phyloP scores from a whole-genome alignment of 2,329 filamentous ascomycete species.

The Clarireedia homoeocarpa region DNA sequence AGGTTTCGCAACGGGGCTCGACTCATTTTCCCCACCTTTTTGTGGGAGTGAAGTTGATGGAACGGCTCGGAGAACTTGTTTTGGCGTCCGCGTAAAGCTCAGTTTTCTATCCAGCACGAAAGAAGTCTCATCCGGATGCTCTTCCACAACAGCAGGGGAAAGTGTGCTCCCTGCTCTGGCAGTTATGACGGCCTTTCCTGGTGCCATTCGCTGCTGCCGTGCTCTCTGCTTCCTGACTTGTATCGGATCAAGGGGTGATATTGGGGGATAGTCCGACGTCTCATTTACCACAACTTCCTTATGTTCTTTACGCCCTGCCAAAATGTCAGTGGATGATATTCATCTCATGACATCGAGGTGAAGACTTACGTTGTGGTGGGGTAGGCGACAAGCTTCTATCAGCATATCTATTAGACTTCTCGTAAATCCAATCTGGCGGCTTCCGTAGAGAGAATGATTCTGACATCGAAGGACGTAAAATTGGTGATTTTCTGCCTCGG shows the following conservation, averaged over 20 bases:
- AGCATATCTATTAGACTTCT: conserved; percentile 14
- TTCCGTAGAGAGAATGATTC: conserved; percentile 34
- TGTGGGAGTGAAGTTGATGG: not conserved
- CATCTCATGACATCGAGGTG: not conserved
- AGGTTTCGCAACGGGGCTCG: not conserved
- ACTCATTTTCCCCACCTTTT: not conserved
- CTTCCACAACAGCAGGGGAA: conserved; percentile 3
- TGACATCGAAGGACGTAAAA: conserved; percentile 35
- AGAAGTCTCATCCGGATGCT: conserved; percentile 1
- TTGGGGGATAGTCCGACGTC: not conserved
- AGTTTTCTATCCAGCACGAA: not conserved
- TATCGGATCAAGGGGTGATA: conserved; percentile 11
- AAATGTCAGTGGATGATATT: not conserved
- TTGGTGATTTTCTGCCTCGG: conserved; percentile 10
- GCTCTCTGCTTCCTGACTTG: conserved; percentile 20
- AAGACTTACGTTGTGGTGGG: conserved; percentile 29
- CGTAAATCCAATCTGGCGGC: conserved; percentile 32
- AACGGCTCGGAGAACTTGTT: not conserved
- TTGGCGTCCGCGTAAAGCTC: not conserved
- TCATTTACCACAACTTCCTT: not conserved
- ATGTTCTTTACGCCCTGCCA: not conserved
- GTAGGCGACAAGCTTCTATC: conserved; percentile 31
- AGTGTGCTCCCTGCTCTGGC: conserved; percentile 5
- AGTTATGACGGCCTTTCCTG: not conserved
- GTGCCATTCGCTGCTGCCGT: not conserved